Conservation (phyloP, 176 grass and related monocot genomes). For the Echinochloa phyllopogon region DNA sequence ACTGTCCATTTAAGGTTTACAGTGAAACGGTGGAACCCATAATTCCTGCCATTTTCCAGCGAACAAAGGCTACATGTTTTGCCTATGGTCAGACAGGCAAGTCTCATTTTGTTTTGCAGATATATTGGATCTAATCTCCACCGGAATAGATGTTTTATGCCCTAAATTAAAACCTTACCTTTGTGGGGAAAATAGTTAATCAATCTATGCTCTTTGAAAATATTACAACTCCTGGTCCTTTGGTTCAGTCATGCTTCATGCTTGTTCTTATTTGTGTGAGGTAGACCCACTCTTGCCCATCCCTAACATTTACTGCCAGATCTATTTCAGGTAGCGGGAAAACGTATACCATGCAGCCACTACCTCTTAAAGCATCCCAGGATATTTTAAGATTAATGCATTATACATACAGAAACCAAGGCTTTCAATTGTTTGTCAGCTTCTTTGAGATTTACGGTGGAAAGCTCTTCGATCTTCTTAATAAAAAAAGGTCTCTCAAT, state of each 20-base stretch:
- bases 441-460: too few species aligned
- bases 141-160: neutral
- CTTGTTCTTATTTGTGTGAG: neutral
- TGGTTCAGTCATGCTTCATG: neutral
- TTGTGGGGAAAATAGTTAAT: neutral
- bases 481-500: neutral
- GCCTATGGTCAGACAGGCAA: slow-evolving; percentile 71
- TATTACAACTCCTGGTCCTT: neutral
- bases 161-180: neutral
- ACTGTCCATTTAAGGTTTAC: slow-evolving; percentile 51
- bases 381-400: too few species aligned
- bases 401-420: too few species aligned
- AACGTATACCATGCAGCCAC: too few species aligned
- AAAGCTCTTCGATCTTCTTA: too few species aligned
- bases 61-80: slow-evolving; percentile 72
- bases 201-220: neutral
- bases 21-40: slow-evolving; percentile 62
- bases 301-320: neutral
- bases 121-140: slow-evolving; percentile 11
- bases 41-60: slow-evolving; percentile 63
- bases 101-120: neutral
- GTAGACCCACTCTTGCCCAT: neutral
- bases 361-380: too few species aligned
- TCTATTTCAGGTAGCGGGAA: slow-evolving; percentile 12
- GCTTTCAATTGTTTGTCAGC: too few species aligned